Evolutionary conservation across 495 filamentous ascomycete genomes (phyloP).

Genomic region (Cercophora sp.): DNA sequence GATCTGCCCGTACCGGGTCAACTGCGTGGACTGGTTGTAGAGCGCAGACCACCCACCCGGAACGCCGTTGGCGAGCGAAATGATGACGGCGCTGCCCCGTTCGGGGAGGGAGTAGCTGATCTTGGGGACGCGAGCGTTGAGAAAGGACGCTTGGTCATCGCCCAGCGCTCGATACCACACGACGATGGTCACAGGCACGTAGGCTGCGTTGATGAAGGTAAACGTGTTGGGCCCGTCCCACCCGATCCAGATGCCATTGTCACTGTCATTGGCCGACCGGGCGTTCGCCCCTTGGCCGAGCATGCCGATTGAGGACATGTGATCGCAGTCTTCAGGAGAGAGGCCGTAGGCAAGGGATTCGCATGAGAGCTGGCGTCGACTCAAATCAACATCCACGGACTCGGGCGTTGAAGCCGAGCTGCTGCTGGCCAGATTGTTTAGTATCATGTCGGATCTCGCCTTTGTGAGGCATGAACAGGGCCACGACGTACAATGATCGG

Average conservation of each 20-base stretch:
- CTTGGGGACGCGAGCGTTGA: slow-evolving; percentile 21
- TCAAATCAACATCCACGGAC: too few relatives aligned
- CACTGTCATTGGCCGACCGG: slow-evolving; percentile 3
- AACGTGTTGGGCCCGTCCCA: slow-evolving; percentile 24
- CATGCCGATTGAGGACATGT: slow-evolving; percentile 28
- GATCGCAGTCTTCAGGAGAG: slow-evolving; percentile 18
- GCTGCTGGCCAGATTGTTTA: too few relatives aligned
- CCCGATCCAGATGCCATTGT: slow-evolving; percentile 24
- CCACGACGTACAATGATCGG: too few relatives aligned
- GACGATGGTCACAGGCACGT: slow-evolving; percentile 20
- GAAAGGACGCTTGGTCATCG: slow-evolving; percentile 22
- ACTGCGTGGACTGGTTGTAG: slow-evolving; percentile 24
- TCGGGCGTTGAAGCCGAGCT: too few relatives aligned
- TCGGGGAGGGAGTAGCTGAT: slow-evolving; percentile 28
- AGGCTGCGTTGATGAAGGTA: slow-evolving; percentile 26
- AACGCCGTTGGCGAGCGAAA: slow-evolving; percentile 25
- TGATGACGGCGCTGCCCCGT: slow-evolving; percentile 11
- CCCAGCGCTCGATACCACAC: slow-evolving; percentile 15
- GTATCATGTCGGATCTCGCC: too few relatives aligned
- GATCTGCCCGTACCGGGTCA: slow-evolving; percentile 30
- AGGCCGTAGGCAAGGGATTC: slow-evolving; percentile 17
- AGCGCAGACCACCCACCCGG: slow-evolving; percentile 29
- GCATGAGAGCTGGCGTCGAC: slow-evolving; percentile 15
- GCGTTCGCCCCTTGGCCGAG: slow-evolving; percentile 23
- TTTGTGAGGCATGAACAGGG: too few relatives aligned